Evolutionary conservation across 495 filamentous ascomycete species (phyloP).

Genomic region (Elasticomyces elasticus): DNA sequence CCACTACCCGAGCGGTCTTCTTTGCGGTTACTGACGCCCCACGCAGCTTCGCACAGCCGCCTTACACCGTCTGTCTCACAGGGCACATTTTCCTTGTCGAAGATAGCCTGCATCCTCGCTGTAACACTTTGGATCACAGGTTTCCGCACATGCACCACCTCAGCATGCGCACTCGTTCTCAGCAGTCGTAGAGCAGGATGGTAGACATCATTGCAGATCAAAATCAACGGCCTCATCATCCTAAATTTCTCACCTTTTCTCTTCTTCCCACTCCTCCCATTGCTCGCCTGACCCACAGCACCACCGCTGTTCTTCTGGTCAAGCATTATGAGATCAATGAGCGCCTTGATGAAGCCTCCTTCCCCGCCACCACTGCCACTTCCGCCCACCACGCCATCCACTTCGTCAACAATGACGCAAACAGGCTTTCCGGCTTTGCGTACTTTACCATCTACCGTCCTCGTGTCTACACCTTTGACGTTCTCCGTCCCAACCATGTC

Average conservation of each 20-base stretch:
- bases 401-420: slow-evolving; percentile 91
- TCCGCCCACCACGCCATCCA: slow-evolving; percentile 82
- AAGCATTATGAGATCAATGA: slow-evolving; percentile 75
- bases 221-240: slow-evolving; percentile 74
- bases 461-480: slow-evolving; percentile 68
- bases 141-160: slow-evolving; percentile 86
- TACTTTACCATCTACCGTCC: slow-evolving; percentile 50
- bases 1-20: slow-evolving; percentile 42
- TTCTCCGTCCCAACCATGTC: slow-evolving; percentile 86
- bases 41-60: slow-evolving; percentile 81
- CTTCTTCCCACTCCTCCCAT: slow-evolving; percentile 41
- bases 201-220: slow-evolving; percentile 98
- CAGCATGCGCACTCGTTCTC: slow-evolving; percentile 67
- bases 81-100: slow-evolving; percentile 73
- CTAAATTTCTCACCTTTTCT: slow-evolving; percentile 71
- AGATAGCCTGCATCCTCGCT: slow-evolving; percentile 66
- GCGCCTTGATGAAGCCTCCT: slow-evolving; percentile 87
- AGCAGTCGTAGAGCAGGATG: slow-evolving; percentile 78
- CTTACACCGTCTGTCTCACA: slow-evolving; percentile 81
- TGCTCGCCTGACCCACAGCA: too few relatives aligned
- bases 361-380: slow-evolving; percentile 63
- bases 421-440: slow-evolving; percentile 74
- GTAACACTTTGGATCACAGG: slow-evolving; percentile 82
- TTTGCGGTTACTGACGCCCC: slow-evolving; percentile 67
- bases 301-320: slow-evolving; percentile 77